Evolutionary conservation across 768 basidiomycete genomes (phyloP), one percentile per base, ranked within the genome.

Genomic region (Pisolithus marmoratus): DNA sequence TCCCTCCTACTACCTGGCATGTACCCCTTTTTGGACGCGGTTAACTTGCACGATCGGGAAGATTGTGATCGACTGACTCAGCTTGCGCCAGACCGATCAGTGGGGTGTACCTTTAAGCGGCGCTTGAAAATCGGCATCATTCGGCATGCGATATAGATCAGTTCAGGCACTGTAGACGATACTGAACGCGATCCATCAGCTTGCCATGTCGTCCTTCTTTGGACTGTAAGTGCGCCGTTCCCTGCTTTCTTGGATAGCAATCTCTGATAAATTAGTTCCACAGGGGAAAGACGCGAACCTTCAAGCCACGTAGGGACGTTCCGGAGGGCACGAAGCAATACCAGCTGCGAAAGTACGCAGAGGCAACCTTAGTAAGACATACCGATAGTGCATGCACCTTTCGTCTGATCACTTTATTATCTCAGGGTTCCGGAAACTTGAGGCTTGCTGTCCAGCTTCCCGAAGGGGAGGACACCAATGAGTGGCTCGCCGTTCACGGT

Each of bases 401-500:
- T 17, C 17, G n/a, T 47, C 31, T 47, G 27, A 20, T 46, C 29
- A 38, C 20, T 26, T 20, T 54, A 38, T 23, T 15, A 31, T 46
- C 37, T 17, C 51, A 95, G 94, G 94, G 95, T 43, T 97, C 94
- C 8, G 96, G 96, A 7, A 98, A 98, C 72, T 73, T 99, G 55
- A 77, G 94, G 52, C 74, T 89, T 43, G 94, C 96, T 0, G 96
- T 99, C 20, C 84, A 87, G 56, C 77, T 98, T 19, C 96, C 96
- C 0, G 96, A 97, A 59, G 96, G 96, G 37, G 96, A 99, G 70
- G 96, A 99, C 67, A 69, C 84, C 60, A 95, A 94, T 59, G 96
- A 99, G 70, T 99, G 96, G 96, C 84, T 99, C n/a, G 96, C 96
- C 12, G 95, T 99, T 8, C 95, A 99, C 65, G 91, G 96, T 96